Evolutionary conservation across 1,284 basidiomycete genomes (phyloP).

Genomic region (Sporisorium sorghi): DNA sequence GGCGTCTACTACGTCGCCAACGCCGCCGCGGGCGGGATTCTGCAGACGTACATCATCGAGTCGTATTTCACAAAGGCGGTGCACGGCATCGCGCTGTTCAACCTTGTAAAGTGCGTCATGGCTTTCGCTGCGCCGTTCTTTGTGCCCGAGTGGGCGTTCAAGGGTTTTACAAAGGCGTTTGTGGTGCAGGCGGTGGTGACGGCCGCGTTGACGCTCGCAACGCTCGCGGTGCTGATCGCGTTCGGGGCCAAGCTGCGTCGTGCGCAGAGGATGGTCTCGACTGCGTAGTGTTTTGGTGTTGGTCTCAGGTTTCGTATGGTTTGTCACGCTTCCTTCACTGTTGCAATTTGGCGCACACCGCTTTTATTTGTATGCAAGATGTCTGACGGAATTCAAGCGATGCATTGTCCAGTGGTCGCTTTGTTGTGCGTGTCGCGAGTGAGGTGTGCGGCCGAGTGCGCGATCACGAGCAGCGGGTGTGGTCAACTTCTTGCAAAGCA

Average conservation of each 20-base stretch:
- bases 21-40: conserved; percentile 33
- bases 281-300: conserved; percentile 8
- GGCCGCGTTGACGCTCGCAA: conserved; percentile 51
- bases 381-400: neutral
- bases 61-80: conserved; percentile 62
- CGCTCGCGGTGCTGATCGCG: conserved; percentile 50
- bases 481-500: too few relatives aligned
- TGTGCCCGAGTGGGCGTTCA: conserved; percentile 63
- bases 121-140: conserved; percentile 69
- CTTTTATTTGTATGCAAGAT: neutral
- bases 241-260: conserved; percentile 43
- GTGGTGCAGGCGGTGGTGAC: conserved; percentile 64
- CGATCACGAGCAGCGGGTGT: neutral
- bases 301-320: neutral
- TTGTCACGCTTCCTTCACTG: neutral
- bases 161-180: conserved; percentile 59
- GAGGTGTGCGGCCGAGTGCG: neutral
- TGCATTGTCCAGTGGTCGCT: neutral
- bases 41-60: conserved; percentile 68
- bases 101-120: conserved; percentile 70
- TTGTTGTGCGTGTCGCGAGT: neutral
- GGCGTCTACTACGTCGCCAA: conserved; percentile 65
- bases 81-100: conserved; percentile 69
- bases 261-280: conserved; percentile 49
- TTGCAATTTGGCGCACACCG: neutral